phyloP scores from a whole-genome alignment of 495 filamentous ascomycete genomes.

The Penicillium robsamsonii region DNA sequence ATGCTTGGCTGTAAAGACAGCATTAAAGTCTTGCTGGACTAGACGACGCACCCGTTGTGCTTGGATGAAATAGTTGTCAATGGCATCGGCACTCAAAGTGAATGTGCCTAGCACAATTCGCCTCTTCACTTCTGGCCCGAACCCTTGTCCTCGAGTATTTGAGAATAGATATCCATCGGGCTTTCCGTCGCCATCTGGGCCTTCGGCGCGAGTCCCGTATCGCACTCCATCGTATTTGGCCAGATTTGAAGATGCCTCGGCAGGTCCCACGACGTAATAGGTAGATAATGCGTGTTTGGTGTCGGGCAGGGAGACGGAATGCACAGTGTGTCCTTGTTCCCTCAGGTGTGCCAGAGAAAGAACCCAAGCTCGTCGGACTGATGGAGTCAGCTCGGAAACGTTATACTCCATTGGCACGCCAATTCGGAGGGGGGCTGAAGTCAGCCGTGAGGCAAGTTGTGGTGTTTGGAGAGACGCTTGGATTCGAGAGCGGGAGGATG shows the following conservation, averaged over 20 bases:
- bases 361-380: conserved; percentile 68
- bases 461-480: conserved; percentile 23
- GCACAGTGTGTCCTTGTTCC: conserved; percentile 62
- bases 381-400: conserved; percentile 69
- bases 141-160: conserved; percentile 64
- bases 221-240: conserved; percentile 95
- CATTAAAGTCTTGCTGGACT: conserved; percentile 81
- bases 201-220: conserved; percentile 62
- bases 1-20: conserved; percentile 66
- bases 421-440: conserved; percentile 49
- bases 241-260: conserved; percentile 96
- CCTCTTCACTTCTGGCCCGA: conserved; percentile 81
- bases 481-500: conserved; percentile 49
- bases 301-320: conserved; percentile 75
- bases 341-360: conserved; percentile 55
- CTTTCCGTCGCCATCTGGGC: conserved; percentile 26
- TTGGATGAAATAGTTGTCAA: conserved; percentile 95
- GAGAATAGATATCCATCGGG: conserved; percentile 66
- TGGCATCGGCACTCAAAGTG: conserved; percentile 82
- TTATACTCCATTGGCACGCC: conserved; percentile 89
- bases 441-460: conserved; percentile 30
- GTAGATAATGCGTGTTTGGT: conserved; percentile 84
- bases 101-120: conserved; percentile 90
- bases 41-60: conserved; percentile 84
- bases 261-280: conserved; percentile 93